These are phyloP conservation scores for Fusarium ambrosium DNA, from an alignment of 2,329 filamentous ascomycete species.

Conservation along the genomic window DNA sequence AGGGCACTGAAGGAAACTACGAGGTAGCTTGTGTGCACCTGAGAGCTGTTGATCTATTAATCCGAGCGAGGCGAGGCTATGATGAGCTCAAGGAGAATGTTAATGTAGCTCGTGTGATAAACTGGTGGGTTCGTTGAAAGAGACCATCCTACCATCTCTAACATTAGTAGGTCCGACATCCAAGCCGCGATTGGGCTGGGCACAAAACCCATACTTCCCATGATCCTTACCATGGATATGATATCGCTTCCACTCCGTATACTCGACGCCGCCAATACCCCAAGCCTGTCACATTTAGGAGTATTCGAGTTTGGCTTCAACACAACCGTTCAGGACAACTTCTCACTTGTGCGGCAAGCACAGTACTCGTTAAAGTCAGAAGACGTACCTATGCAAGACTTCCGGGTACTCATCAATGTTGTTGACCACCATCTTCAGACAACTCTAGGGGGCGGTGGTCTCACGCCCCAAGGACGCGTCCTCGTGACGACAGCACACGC, in stretches of 20 bases:
- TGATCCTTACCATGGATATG: slow-evolving; percentile 16
- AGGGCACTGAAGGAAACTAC: slow-evolving; percentile 29
- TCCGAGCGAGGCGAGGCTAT: slow-evolving; percentile 19
- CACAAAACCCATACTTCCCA: slow-evolving; percentile 22
- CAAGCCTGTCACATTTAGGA: slow-evolving; percentile 20
- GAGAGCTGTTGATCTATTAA: slow-evolving; percentile 17
- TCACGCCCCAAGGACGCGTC: slow-evolving; percentile 5
- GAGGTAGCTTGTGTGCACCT: slow-evolving; percentile 23
- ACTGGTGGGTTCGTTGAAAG: slow-evolving; percentile 9
- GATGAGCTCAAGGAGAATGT: slow-evolving; percentile 17
- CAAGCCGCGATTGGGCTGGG: slow-evolving; percentile 28
- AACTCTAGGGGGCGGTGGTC: not conserved
- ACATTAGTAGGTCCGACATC: slow-evolving; percentile 24
- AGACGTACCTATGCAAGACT: slow-evolving; percentile 20
- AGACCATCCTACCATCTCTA: not conserved
- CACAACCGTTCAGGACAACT: slow-evolving; percentile 9
- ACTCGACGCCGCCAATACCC: slow-evolving; percentile 12
- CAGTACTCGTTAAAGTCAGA: slow-evolving; percentile 11
- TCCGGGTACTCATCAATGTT: slow-evolving; percentile 28
- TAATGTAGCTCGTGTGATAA: slow-evolving; percentile 27
- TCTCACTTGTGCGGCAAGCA: slow-evolving; percentile 23
- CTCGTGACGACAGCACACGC: slow-evolving; percentile 23
- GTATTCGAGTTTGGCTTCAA: slow-evolving; percentile 11
- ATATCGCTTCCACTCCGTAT: slow-evolving; percentile 23
- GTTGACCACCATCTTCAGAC: slow-evolving; percentile 22